Base-by-base conservation (phyloP, 2,329 filamentous ascomycete genomes). In the Phialocephala sp. region DNA sequence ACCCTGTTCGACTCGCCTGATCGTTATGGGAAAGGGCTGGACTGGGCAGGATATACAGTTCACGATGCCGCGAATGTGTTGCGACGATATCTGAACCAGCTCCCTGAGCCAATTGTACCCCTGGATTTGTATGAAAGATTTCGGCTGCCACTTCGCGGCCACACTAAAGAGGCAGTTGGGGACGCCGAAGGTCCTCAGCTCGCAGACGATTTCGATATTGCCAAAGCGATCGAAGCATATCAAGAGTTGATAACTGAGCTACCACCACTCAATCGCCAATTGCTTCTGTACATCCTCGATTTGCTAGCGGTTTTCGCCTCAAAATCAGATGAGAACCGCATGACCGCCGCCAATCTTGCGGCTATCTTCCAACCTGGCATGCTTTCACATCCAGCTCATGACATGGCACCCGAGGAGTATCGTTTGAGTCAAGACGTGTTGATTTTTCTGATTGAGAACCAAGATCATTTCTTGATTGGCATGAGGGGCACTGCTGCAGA, bases 401-500 rank as follows among this genome's bases (percentile, higher is more conserved):
- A 97, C 75, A 98, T 99, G 94, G 90, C 93, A 0, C 95, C 95
- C 0, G 87, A 91, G 64, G 94, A 98, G 76, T 99, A 99, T 77
- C 89, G 93, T 37, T 83, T 99, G 6, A 98, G 96, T 76, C 95
- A 99, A 83, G 94, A 95, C 74, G 94, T 99, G 22, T 85, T 99
- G 69, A 97, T 99, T 59, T 99, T 99, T 78, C 81, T 99, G 72
- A 99, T 99, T 71, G 94, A 98, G 76, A 97, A 99, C 74, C 95
- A 99, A 77, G 95, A 99, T 75, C 92, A 97, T 78, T 99, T 99
- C 83, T 82, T 99, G 70, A 96, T 99, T 70, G 95, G 95, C 63
- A 99, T 99, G 95, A 92, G 93, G 76, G 95, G 95, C 54, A 97
- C 94, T n/a, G 94, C 89, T n/a, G 92, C 94, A n/a, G 94, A 97